phyloP scores from a whole-genome alignment of 352 stramenopile genomes.

The Sclerospora graminicola region DNA sequence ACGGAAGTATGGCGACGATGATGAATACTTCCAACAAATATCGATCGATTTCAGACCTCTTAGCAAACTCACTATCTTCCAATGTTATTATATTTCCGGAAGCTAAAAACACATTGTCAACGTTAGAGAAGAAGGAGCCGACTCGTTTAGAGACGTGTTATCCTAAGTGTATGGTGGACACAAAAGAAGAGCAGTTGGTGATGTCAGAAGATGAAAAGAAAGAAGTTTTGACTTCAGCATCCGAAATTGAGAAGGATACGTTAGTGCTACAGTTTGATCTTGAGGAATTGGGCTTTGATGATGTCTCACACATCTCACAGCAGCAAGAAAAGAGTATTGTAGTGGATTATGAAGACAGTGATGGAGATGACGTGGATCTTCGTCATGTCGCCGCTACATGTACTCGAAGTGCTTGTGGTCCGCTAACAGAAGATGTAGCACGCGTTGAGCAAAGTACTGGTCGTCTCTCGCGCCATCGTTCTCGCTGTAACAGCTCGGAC shows the following conservation, averaged over 20 bases:
- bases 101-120: no score
- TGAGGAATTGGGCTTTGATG: conserved; percentile 31
- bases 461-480: conserved; percentile 14
- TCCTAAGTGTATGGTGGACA: conserved; percentile 30
- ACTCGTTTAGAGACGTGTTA: conserved; percentile 27
- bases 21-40: background rate
- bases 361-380: conserved; percentile 8
- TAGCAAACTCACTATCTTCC: no score
- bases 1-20: background rate
- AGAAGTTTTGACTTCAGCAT: background rate
- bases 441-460: background rate
- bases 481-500: conserved; percentile 18
- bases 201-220: background rate
- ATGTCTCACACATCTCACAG: background rate
- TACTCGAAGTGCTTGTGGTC: conserved; percentile 30
- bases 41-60: no score
- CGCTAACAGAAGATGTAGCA: conserved; percentile 20
- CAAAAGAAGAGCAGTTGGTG: conserved; percentile 6
- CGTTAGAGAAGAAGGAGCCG: no score
- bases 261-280: conserved; percentile 22
- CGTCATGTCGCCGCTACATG: conserved; percentile 19
- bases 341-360: conserved; percentile 47
- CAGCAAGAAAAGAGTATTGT: conserved; percentile 28
- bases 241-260: background rate
- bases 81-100: no score